phyloP scores from a whole-genome alignment of 129 eudicot species.

The Helichrysum umbraculigerum region DNA sequence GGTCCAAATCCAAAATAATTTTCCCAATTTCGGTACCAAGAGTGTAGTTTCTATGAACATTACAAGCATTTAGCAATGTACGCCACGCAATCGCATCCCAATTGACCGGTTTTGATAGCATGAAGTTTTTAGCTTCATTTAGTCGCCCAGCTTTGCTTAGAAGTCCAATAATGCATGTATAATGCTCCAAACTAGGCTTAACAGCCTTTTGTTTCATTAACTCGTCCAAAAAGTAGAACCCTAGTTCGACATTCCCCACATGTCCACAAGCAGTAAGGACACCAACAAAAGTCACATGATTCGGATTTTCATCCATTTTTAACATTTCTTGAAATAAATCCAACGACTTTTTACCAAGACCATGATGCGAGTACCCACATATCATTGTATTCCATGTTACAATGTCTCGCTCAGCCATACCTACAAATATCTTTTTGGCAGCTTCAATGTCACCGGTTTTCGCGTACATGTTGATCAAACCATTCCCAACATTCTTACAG shows the following conservation, averaged over 20 bases:
- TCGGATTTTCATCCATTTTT: slow-evolving; percentile 40
- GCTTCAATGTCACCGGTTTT: too few species aligned
- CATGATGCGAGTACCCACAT: slow-evolving; percentile 60
- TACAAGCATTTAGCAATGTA: slow-evolving; percentile 62
- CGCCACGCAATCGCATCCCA: slow-evolving; percentile 78
- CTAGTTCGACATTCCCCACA: slow-evolving; percentile 57
- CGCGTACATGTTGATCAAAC: too few species aligned
- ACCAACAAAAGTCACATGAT: slow-evolving; percentile 57
- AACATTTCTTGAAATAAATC: slow-evolving; percentile 53
- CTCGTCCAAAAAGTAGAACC: slow-evolving; percentile 50
- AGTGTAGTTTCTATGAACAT: slow-evolving; percentile 52
- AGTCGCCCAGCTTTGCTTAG: slow-evolving; percentile 57
- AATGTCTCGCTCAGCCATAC: neutral
- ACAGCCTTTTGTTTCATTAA: slow-evolving; percentile 48
- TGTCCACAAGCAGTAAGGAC: slow-evolving; percentile 67
- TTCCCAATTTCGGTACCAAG: slow-evolving; percentile 57
- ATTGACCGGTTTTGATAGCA: slow-evolving; percentile 40
- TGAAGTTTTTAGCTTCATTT: slow-evolving; percentile 52
- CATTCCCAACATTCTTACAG: too few species aligned
- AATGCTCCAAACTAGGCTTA: slow-evolving; percentile 67
- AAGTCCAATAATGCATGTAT: slow-evolving; percentile 66
- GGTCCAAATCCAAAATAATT: slow-evolving; percentile 43
- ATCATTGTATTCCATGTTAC: slow-evolving; percentile 64
- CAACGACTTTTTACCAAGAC: slow-evolving; percentile 57
- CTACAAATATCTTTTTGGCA: too few species aligned